Evolutionary conservation across 768 basidiomycete species (phyloP).

Genomic region (Tubosaeta brunneosetosa): DNA sequence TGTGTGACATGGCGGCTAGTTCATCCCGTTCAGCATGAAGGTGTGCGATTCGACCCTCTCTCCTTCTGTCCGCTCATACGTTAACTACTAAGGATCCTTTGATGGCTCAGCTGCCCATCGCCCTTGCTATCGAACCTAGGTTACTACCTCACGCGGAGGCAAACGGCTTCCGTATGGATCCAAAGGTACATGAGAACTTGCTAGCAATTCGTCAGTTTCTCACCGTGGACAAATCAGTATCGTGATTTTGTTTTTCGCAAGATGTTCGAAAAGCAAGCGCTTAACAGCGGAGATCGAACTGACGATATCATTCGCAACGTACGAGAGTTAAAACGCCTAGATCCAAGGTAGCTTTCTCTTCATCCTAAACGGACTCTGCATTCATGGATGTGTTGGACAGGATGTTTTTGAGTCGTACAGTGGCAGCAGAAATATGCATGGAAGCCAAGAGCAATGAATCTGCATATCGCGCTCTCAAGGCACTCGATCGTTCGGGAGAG

Average conservation of each 20-base stretch:
- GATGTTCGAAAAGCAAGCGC: conserved; percentile 63
- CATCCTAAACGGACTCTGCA: background rate
- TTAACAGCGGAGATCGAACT: conserved; percentile 46
- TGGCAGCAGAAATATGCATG: conserved; percentile 82
- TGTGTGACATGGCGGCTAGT: conserved; percentile 39
- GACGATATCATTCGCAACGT: conserved; percentile 69
- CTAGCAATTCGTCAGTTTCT: conserved; percentile 6
- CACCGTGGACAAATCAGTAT: conserved; percentile 42
- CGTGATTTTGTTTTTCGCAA: conserved; percentile 85
- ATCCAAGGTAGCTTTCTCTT: conserved; percentile 49
- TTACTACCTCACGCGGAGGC: conserved; percentile 64
- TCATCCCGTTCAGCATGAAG: conserved; percentile 73
- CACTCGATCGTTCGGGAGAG: conserved; percentile 57
- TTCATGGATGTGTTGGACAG: conserved; percentile 33
- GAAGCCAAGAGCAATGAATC: conserved; percentile 68
- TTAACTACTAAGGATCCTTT: conserved; percentile 56
- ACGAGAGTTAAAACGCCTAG: conserved; percentile 65
- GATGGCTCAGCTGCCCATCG: conserved; percentile 72
- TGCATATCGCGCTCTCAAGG: conserved; percentile 65
- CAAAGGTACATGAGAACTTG: conserved; percentile 45
- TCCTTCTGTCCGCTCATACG: conserved; percentile 3
- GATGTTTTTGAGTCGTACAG: conserved; percentile 79
- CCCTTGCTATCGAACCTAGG: conserved; percentile 70
- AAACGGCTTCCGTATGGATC: conserved; percentile 77
- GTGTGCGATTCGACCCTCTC: conserved; percentile 32